Evolutionary conservation across 257 asterid genomes (phyloP).

Genomic region (Apocynum venetum): DNA sequence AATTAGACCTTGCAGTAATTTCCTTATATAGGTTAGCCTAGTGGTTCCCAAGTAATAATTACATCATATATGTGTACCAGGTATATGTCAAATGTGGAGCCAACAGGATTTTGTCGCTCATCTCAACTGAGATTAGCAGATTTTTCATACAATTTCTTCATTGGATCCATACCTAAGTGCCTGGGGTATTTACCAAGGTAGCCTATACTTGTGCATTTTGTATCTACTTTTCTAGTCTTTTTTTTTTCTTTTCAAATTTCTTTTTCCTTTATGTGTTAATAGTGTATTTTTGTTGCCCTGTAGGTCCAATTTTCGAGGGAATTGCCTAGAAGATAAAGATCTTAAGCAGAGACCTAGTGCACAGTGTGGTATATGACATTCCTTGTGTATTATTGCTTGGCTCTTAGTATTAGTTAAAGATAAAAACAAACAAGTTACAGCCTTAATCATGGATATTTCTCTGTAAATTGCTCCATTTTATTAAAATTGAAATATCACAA

Average conservation of each 20-base stretch:
- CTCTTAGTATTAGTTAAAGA: not conserved
- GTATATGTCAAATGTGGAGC: conserved; percentile 44
- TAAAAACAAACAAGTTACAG: not conserved
- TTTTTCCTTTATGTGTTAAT: not conserved
- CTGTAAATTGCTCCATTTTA: not conserved
- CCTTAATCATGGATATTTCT: not conserved
- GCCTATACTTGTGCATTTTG: conserved; percentile 5
- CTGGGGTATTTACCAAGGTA: conserved; percentile 71
- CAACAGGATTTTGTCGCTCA: conserved; percentile 62
- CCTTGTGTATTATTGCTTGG: conserved; percentile 3
- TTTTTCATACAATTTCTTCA: conserved; percentile 75
- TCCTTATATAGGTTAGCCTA: not conserved
- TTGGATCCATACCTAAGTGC: conserved; percentile 78
- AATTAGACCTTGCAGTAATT: not conserved
- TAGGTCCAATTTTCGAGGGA: conserved; percentile 77
- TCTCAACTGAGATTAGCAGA: conserved; percentile 67
- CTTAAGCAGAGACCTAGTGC: conserved; percentile 57
- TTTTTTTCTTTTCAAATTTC: conserved; percentile 4
- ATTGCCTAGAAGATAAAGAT: conserved; percentile 63
- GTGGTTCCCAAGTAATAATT: not conserved
- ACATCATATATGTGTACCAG: conserved; percentile 27
- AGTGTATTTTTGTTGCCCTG: conserved; percentile 6
- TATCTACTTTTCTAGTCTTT: conserved; percentile 4
- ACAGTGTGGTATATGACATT: conserved; percentile 56
- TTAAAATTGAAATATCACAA: not conserved